phyloP scores from a whole-genome alignment of 176 grass and related monocot species.

The Avena atlantica region DNA sequence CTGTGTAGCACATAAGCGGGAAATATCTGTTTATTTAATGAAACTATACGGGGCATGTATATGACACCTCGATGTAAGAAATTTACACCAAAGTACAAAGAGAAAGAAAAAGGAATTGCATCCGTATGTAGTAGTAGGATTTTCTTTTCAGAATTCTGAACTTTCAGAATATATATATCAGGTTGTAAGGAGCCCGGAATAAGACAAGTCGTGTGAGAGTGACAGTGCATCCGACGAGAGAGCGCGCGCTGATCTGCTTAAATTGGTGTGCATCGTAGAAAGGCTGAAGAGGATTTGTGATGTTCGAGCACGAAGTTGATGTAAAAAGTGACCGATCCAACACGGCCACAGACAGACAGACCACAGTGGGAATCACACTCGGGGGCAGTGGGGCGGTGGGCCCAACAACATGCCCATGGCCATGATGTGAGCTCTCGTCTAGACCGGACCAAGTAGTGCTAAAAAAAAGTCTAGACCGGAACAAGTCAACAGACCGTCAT shows the following conservation, averaged over 20 bases:
- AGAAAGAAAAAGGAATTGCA: too few relatives aligned
- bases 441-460: slow-evolving; percentile 6
- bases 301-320: not conserved
- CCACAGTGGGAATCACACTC: not conserved
- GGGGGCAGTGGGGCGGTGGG: slow-evolving; percentile 19
- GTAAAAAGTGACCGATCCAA: not conserved
- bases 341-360: not conserved
- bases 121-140: too few relatives aligned
- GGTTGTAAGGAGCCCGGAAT: not conserved
- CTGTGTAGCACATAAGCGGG: not conserved
- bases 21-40: too few relatives aligned
- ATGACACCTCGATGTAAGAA: too few relatives aligned
- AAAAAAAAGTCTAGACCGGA: not conserved
- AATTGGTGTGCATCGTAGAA: too few relatives aligned
- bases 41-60: too few relatives aligned
- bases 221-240: too few relatives aligned
- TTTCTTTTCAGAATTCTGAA: too few relatives aligned
- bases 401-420: not conserved
- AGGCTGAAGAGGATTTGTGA: too few relatives aligned
- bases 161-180: too few relatives aligned
- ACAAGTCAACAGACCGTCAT: slow-evolving; percentile 29
- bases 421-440: not conserved
- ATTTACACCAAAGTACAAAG: too few relatives aligned
- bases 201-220: not conserved
- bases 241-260: too few relatives aligned